Conservation (phyloP, 139 green algal genomes). For the Haematococcus sp. region DNA sequence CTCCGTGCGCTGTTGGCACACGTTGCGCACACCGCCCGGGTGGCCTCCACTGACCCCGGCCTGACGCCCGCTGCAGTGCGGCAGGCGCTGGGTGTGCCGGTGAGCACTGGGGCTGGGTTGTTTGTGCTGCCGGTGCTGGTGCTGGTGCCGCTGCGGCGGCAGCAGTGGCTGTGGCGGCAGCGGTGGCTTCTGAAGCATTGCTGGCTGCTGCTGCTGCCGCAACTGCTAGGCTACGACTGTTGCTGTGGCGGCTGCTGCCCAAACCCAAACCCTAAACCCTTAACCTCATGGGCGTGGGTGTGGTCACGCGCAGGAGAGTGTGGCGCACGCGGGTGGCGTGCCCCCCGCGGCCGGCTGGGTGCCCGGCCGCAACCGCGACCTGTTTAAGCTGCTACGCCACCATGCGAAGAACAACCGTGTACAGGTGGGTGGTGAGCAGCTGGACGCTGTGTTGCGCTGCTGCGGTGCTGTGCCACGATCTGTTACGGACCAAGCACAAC, state of each 20-base stretch:
- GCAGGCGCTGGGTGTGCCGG: slow-evolving; percentile 22
- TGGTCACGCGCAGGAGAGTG: too few species aligned
- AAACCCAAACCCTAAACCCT: too few species aligned
- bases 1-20: slow-evolving; percentile 16
- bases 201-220: too few species aligned
- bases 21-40: slow-evolving; percentile 21
- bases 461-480: too few species aligned
- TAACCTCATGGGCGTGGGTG: too few species aligned
- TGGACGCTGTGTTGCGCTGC: too few species aligned
- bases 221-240: too few species aligned
- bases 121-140: background rate
- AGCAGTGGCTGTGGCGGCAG: too few species aligned
- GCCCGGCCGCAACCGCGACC: slow-evolving; percentile 24
- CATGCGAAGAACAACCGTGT: slow-evolving; percentile 37
- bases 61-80: slow-evolving; percentile 19
- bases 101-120: background rate
- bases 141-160: too few species aligned
- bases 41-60: slow-evolving; percentile 11
- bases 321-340: background rate
- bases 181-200: too few species aligned
- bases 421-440: slow-evolving; percentile 16
- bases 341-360: slow-evolving; percentile 32
- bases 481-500: too few species aligned
- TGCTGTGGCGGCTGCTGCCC: too few species aligned
- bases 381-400: slow-evolving; percentile 39